phyloP scores from a whole-genome alignment of 2,329 filamentous ascomycete species.

The Pseudocercospora eumusae region DNA sequence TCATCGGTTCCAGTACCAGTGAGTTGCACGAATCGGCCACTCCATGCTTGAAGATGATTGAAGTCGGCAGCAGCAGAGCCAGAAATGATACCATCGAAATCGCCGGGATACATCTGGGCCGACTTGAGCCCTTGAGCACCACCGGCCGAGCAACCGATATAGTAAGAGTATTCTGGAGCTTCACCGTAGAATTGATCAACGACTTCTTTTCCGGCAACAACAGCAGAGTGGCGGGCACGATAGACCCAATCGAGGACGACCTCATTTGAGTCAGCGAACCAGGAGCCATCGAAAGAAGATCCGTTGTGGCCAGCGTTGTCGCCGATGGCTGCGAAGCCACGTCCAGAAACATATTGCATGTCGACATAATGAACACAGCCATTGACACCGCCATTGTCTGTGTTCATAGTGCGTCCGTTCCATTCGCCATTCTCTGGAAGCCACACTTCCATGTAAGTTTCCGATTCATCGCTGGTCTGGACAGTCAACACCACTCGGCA shows the following conservation, averaged over 20 bases:
- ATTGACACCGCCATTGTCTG: conserved; percentile 41
- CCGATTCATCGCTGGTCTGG: conserved; percentile 43
- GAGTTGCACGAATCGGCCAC: conserved; percentile 46
- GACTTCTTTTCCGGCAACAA: conserved; percentile 39
- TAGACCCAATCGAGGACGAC: conserved; percentile 39
- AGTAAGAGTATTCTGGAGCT: conserved; percentile 48
- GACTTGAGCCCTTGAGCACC: conserved; percentile 53
- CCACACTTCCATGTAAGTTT: conserved; percentile 51
- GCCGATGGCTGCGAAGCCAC: conserved; percentile 40
- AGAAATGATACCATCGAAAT: conserved; percentile 53
- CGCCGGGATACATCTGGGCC: conserved; percentile 48
- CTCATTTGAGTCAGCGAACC: conserved; percentile 37
- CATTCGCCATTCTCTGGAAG: conserved; percentile 42
- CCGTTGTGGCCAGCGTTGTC: conserved; percentile 41
- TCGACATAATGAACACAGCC: conserved; percentile 40
- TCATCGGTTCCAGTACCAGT: conserved; percentile 44
- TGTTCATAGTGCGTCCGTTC: conserved; percentile 41
- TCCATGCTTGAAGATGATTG: conserved; percentile 49
- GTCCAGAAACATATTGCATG: conserved; percentile 37
- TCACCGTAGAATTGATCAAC: conserved; percentile 44
- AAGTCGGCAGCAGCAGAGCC: conserved; percentile 49
- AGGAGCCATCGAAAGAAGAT: conserved; percentile 37
- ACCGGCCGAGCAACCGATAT: conserved; percentile 52
- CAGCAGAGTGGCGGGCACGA: conserved; percentile 38
- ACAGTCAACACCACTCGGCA: conserved; percentile 47